Evolutionary conservation across 495 filamentous ascomycete species (phyloP), one percentile per base, ranked within the genome.

Genomic region (Daldinia concentrica): DNA sequence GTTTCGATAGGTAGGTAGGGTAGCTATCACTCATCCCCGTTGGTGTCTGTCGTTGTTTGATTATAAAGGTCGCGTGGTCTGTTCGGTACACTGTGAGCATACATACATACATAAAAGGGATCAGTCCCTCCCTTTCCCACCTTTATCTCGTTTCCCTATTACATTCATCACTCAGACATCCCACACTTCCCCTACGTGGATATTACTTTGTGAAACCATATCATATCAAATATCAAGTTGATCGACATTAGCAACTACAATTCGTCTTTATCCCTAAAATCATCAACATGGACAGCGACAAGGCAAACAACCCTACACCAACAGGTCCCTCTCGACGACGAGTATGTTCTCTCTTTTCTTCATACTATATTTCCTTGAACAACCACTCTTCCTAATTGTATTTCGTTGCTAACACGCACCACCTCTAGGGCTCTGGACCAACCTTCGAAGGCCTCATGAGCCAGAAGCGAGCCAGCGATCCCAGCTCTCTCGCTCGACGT

Each of bases 371-470:
- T 6, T 17, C 12, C 12, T 36, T 36, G 11, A 36, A 36, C 34
- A 0, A 14, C 34, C 34, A 1, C 34, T 29, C 1, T 24, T 3
- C 3, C 56, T 30, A 59, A 29, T 14, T 30, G 12, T 26, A 9
- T 2, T 15, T n/a, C 5, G 1, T 29, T 17, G 37, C 58, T 74
- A 66, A 72, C 55, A 30, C n/a, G 0, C 19, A 15, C 4, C 6
- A 30, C 6, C 1, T 36, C n/a, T 11, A 82, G 79, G 64, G 74
- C 62, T 84, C 82, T 0, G 75, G 78, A 34, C 71, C 73, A 15
- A 69, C 79, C 36, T 85, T 84, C 72, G 79, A 84, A 14, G 68
- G 74, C 39, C 79, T 85, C n/a, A 76, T 76, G 51, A 79, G 72
- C 39, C 79, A 82, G 58, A 85, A 84, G 74, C 81, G 82, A 68